Base-by-base conservation (phyloP, 1,284 basidiomycete genomes). In the Melampsora larici-populina region DNA sequence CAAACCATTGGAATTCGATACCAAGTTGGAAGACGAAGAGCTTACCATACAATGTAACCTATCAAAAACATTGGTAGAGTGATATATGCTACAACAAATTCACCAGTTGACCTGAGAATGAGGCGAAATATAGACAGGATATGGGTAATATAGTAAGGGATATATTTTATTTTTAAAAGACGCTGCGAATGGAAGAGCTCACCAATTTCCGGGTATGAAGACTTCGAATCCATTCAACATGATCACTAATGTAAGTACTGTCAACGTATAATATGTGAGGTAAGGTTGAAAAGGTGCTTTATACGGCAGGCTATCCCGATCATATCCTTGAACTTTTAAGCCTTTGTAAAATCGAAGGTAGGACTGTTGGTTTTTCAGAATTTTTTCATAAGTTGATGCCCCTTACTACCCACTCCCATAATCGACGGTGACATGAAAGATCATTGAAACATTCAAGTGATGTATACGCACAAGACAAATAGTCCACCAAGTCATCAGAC, bases 1-100 rank as follows among this genome's bases (percentile, higher is more conserved):
- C 46, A n/a, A 18, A 29, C 65, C 1, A 24, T 31, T 33, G n/a
- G 1, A n/a, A 29, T 11, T n/a, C 6, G 4, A n/a, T 2, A 40
- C 21, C 1, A 48, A 26, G 17, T 31, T 70, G 3, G 8, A 51
- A 55, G 18, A 49, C 29, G 33, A 21, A 15, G 18, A n/a, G 46
- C 63, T 55, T 29, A 74, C 75, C 89, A 87, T 9, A 85, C 87
- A 64, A 88, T 8, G 84, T 91, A 94, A 63, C 93, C 82, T 78
- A 93, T 79, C n/a, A 91, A 90, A 88, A 93, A 94, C 70, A 91
- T 80, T n/a, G 84, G 84, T 65, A 93, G 84, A 46, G 92, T 91
- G 58, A 95, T 82, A 84, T 94, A 94, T 83, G 89, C 90, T 62
- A 91, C 92, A 67, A 93, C 63, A 64, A 81, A 82, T 60, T 60